Base-by-base conservation (phyloP, 2,329 filamentous ascomycete species). In the Trichoderma semiorbis region DNA sequence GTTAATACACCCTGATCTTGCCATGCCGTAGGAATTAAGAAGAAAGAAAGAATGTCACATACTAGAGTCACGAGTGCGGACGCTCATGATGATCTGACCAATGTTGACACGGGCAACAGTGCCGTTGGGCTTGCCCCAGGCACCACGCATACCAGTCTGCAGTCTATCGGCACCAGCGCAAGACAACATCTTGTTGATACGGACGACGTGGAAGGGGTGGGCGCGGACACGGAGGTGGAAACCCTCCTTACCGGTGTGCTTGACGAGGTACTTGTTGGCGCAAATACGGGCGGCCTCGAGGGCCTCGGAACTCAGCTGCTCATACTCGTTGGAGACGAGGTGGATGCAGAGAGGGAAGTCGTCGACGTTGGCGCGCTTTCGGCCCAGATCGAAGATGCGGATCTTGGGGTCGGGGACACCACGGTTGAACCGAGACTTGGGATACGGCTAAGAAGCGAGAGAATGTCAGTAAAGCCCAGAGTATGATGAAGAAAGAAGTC, bases 161-260 rank as follows among this genome's bases (percentile, higher is more conserved):
- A 99, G 90, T 92, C 96, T 94, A 98, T 99, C 96, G 92, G 96
- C 96, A 91, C 96, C 96, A 83, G 96, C 96, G 87, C 96, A 99
- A 84, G 96, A 98, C 94, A 99, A 95, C 96, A 99, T 99, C 93
- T 99, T 99, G 94, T 99, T 99, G 95, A 99, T 99, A 88, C 96
- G 96, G 90, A 99, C 93, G 87, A 99, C 96, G 90, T 99, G 96
- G 94, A 93, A 99, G 78, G 96, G 96, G 91, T 99, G 96, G 83
- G 94, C 95, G 84, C 96, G 90, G 83, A 92, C 88, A 80, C 90
- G 90, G 78, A 92, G 86, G 84, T 92, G 90, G 89, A 92, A 92
- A 82, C 85, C 84, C 82, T 92, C 90, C 88, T 92, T 92, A 84
- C 90, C 90, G 79, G 86, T 84, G 80, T 85, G 84, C 89, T 92